Evolutionary conservation across 1,284 basidiomycete genomes (phyloP).

Genomic region (Leccinum pallidistipes): DNA sequence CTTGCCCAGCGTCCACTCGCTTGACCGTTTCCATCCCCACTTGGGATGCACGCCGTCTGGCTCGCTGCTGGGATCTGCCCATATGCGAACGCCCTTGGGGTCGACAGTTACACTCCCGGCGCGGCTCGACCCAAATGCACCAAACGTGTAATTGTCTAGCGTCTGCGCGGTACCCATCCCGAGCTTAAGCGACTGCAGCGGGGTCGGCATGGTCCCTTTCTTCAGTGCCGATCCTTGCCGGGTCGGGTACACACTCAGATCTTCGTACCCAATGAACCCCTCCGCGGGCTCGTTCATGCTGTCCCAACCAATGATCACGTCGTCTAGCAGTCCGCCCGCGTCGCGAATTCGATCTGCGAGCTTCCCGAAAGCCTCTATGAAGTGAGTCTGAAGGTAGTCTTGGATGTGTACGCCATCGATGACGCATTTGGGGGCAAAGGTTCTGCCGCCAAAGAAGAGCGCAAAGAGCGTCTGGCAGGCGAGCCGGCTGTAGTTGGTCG

Average conservation of each 20-base stretch:
- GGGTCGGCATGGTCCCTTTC: slow-evolving; percentile 87
- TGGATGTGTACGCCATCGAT: slow-evolving; percentile 95
- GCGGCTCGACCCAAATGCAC: slow-evolving; percentile 75
- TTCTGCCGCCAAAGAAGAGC: slow-evolving; percentile 90
- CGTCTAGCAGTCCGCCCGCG: slow-evolving; percentile 78
- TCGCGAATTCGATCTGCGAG: slow-evolving; percentile 72
- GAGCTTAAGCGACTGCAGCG: slow-evolving; percentile 80
- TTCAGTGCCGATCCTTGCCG: slow-evolving; percentile 72
- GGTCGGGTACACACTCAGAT: slow-evolving; percentile 67
- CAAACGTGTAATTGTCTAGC: slow-evolving; percentile 86
- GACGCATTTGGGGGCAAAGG: slow-evolving; percentile 88
- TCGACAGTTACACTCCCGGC: slow-evolving; percentile 79
- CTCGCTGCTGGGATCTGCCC: slow-evolving; percentile 57
- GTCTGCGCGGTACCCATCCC: slow-evolving; percentile 87
- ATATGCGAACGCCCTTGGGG: slow-evolving; percentile 76
- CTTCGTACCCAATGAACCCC: slow-evolving; percentile 77
- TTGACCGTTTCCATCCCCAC: slow-evolving; percentile 37
- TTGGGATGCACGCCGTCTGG: slow-evolving; percentile 48
- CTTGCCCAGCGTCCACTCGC: slow-evolving; percentile 79
- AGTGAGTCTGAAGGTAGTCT: slow-evolving; percentile 90
- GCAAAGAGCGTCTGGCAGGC: slow-evolving; percentile 90
- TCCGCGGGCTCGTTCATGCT: slow-evolving; percentile 94
- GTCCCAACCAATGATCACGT: slow-evolving; percentile 95
- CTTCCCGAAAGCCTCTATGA: slow-evolving; percentile 71
- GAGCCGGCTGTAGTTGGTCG: slow-evolving; percentile 92